A percentile compares a stretch with the other conserved stretches of the same genome.
These are phyloP conservation scores for Colletotrichum chrysophilum DNA, from an alignment of 2,329 filamentous ascomycete genomes.

Conservation along the genomic window DNA sequence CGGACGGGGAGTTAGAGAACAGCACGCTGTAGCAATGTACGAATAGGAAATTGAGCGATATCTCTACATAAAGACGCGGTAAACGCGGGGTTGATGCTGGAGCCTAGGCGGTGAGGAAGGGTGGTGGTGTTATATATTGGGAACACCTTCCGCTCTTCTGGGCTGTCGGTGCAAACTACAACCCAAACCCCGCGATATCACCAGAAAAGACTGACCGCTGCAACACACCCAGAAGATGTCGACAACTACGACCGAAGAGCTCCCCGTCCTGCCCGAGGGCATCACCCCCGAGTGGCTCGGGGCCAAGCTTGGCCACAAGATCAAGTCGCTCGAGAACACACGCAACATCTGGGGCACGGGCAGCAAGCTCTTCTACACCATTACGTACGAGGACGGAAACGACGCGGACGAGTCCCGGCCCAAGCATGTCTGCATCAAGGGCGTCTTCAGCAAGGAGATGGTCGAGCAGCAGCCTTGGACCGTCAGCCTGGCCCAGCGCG, in stretches of 20 bases:
- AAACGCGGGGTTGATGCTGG: neutral
- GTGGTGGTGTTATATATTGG: neutral
- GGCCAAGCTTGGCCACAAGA: slow-evolving; percentile 3
- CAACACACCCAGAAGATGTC: neutral
- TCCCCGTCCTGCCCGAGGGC: slow-evolving; percentile 26
- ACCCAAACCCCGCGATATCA: neutral
- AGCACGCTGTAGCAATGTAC: neutral
- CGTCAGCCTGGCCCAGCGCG: slow-evolving; percentile 33
- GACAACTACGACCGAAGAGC: neutral
- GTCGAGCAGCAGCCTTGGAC: slow-evolving; percentile 35
- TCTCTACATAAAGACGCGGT: neutral
- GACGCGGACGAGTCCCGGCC: slow-evolving; percentile 1
- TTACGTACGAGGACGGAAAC: slow-evolving; percentile 31
- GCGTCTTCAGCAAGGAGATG: slow-evolving; percentile 41
- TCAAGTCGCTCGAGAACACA: slow-evolving; percentile 28
- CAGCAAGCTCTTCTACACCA: slow-evolving; percentile 30
- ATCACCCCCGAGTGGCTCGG: slow-evolving; percentile 28
- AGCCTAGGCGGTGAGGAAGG: neutral
- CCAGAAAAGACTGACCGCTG: neutral
- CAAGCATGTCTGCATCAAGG: slow-evolving; percentile 39
- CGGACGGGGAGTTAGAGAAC: neutral
- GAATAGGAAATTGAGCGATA: neutral
- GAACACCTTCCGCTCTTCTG: neutral
- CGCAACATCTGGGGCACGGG: slow-evolving; percentile 29
- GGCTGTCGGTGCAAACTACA: neutral